Base-by-base conservation (phyloP, 2,329 filamentous ascomycete species). In the Penicillium sp. region DNA sequence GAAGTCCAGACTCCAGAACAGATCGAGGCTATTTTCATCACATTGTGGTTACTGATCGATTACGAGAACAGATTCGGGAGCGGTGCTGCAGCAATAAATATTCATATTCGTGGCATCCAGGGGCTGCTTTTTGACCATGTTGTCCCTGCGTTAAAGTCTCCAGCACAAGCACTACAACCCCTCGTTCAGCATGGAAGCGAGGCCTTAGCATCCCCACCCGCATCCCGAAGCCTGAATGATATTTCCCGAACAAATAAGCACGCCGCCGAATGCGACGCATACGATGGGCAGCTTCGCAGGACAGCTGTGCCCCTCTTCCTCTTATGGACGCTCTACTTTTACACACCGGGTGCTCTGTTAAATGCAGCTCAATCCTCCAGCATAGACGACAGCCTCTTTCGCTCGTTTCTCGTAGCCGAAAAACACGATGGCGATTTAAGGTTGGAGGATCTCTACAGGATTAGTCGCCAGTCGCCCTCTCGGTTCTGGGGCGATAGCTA, bases 21-120 rank as follows among this genome's bases (percentile, higher is more conserved):
- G 21, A 61, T 71, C 9, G 70, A 71, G 48, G 70, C 70, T 8
- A 68, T 71, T 8, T 72, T 71, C 35, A 70, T 73, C 47, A 73
- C 71, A 1, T 45, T 73, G 11, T 73, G 70, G 70, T 54, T 72
- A 44, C 71, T 73, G 70, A 68, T 72, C 21, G 70, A 71, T 51
- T 73, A 73, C 19, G 71, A 73, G 46, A 69, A 71, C 44, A 64
- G 71, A 9, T 73, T 72, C 41, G 70, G 71, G 13, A 68, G 65
- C 38, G 70, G 69, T 30, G 63, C 61, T 7, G 45, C 68, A 7
- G 69, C 68, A 1, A 71, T 71, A 4, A 69, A 70, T 35, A 67
- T 73, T 3, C 70, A 71, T 46, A 69, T 71, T n/a, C 60, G 63
- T 7, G 70, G 70, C 3, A 68, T 73, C 30, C 61, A 67, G 44